Percentiles rank a stretch among this genome's conserved stretches.
Conservation (phyloP, 2,329 filamentous ascomycete species). For the Aspergillus luchuensis region DNA sequence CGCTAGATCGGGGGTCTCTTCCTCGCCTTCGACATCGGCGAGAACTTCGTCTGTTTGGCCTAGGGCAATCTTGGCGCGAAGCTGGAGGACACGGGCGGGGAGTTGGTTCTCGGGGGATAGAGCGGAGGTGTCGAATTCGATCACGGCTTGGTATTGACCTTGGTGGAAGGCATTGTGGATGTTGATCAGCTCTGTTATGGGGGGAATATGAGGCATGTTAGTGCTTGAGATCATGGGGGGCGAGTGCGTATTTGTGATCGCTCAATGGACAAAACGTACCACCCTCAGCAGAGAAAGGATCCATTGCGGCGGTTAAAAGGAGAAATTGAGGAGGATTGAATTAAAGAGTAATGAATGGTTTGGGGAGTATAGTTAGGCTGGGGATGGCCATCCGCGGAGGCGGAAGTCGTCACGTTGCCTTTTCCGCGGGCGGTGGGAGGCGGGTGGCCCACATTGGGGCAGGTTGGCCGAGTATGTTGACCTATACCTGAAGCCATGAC, state of each 20-base stretch:
- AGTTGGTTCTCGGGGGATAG: conserved; percentile 78
- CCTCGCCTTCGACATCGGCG: conserved; percentile 65
- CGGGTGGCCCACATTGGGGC: conserved; percentile 17
- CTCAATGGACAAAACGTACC: conserved; percentile 42
- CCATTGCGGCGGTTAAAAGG: conserved; percentile 48
- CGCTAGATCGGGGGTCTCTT: conserved; percentile 69
- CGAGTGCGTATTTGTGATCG: no score
- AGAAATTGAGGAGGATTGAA: not conserved
- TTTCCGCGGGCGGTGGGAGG: conserved; percentile 17
- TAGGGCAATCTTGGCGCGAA: conserved; percentile 80
- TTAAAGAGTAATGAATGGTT: not conserved
- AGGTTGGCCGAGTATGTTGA: conserved; percentile 13
- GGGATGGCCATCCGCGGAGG: conserved; percentile 7
- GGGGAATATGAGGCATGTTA: conserved; percentile 20
- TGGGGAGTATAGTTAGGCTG: not conserved
- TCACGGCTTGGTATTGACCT: conserved; percentile 82
- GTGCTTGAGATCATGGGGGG: not conserved
- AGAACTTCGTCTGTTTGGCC: conserved; percentile 75
- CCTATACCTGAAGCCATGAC: no score
- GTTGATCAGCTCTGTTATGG: conserved; percentile 61
- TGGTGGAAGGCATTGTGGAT: conserved; percentile 68
- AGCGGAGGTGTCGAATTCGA: conserved; percentile 79
- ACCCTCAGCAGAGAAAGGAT: conserved; percentile 66
- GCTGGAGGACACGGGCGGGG: conserved; percentile 73
- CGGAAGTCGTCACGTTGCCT: conserved; percentile 29